Conservation (phyloP, 192 early-diverging fungal genomes). For the Lunasporangiospora selenospora region DNA sequence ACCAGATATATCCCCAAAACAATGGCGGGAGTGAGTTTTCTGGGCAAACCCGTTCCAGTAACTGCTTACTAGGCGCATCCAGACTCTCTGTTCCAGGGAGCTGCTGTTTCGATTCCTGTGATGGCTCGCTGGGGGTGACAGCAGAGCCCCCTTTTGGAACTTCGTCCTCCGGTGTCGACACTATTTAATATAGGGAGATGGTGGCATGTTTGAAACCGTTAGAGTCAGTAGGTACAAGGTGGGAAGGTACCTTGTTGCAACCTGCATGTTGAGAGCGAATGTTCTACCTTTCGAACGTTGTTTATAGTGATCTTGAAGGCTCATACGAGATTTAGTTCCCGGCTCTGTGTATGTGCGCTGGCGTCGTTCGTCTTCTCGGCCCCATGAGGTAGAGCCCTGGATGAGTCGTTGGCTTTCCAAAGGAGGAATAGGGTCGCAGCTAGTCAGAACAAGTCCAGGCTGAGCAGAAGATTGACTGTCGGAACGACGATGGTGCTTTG, state of each 20-base stretch:
- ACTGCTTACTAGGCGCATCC: conserved; percentile 1
- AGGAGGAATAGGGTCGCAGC: conserved; percentile 2
- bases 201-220: too few relatives aligned
- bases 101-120: neutral
- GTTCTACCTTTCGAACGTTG: conserved; percentile 10
- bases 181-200: neutral
- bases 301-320: conserved; percentile 1
- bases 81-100: neutral
- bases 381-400: neutral
- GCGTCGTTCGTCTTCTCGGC: neutral
- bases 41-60: neutral
- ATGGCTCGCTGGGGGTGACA: neutral
- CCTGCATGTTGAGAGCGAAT: too few relatives aligned
- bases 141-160: too few relatives aligned
- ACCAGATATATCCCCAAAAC: conserved; percentile 34
- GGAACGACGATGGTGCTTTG: neutral
- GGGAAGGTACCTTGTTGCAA: too few relatives aligned
- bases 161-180: neutral
- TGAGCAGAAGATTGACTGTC: neutral
- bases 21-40: conserved; percentile 4
- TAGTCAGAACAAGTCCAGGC: neutral
- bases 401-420: conserved; percentile 1
- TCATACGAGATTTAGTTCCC: neutral
- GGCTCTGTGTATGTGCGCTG: conserved; percentile 6
- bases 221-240: neutral